A percentile compares a stretch with the other conserved stretches of the same genome.
Evolutionary conservation across 2,329 filamentous ascomycete genomes (phyloP).

Genomic region (Neophaeococcomyces aloes): DNA sequence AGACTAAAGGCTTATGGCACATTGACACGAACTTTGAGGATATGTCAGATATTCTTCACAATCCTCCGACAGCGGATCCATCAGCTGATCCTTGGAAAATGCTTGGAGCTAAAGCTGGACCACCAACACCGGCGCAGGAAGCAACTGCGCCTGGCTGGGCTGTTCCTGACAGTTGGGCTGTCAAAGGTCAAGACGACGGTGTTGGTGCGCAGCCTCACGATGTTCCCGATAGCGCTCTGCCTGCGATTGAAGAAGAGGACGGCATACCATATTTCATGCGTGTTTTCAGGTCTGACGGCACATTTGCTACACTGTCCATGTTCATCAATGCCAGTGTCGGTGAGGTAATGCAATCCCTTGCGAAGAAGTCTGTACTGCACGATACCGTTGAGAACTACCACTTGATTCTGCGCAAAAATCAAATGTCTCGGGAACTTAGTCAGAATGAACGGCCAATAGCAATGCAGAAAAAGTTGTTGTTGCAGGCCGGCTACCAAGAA

Average conservation of each 20-base stretch:
- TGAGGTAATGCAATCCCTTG: conserved; percentile 79
- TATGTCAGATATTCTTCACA: conserved; percentile 81
- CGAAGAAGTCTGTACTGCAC: conserved; percentile 86
- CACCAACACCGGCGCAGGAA: conserved; percentile 26
- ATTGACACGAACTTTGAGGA: conserved; percentile 81
- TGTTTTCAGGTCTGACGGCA: conserved; percentile 86
- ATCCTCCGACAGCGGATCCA: conserved; percentile 41
- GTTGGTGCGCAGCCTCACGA: conserved; percentile 26
- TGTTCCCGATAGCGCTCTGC: conserved; percentile 53
- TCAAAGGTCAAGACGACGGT: conserved; percentile 50
- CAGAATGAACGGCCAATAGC: conserved; percentile 71
- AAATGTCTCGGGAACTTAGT: conserved; percentile 70
- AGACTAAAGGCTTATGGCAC: conserved; percentile 2
- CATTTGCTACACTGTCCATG: conserved; percentile 85
- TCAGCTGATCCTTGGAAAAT: conserved; percentile 20
- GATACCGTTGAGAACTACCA: conserved; percentile 90
- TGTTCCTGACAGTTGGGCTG: conserved; percentile 93
- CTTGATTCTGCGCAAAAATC: conserved; percentile 88
- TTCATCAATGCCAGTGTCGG: conserved; percentile 71
- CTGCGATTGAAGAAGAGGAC: conserved; percentile 63
- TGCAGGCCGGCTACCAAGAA: conserved; percentile 84
- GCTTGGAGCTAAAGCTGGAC: conserved; percentile 22
- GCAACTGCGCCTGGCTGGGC: conserved; percentile 60
- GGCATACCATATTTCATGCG: conserved; percentile 77
- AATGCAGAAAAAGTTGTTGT: conserved; percentile 81